Evolutionary conservation across 768 basidiomycete genomes (phyloP).

Genomic region (Melanogaster broomeanus): DNA sequence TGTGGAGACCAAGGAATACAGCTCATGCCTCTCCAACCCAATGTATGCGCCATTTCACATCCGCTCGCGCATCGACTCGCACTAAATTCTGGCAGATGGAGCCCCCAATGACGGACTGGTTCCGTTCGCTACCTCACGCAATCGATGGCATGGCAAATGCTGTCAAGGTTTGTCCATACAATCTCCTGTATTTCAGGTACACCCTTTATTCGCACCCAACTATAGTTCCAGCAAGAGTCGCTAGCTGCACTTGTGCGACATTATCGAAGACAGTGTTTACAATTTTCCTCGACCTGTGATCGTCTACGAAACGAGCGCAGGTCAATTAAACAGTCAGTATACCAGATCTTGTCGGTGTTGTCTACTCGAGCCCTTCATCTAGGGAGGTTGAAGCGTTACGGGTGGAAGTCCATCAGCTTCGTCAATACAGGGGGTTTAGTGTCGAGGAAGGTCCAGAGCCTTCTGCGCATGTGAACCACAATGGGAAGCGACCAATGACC

Average conservation of each 20-base stretch:
- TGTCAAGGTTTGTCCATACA: conserved; percentile 50
- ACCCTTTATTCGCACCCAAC: background rate
- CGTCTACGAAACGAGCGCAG: conserved; percentile 40
- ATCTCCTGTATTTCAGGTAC: background rate
- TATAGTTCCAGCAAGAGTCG: conserved; percentile 78
- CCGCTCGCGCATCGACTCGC: background rate
- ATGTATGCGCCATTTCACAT: conserved; percentile 45
- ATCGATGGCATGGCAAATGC: conserved; percentile 68
- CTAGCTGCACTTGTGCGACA: conserved; percentile 68
- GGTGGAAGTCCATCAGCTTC: conserved; percentile 51
- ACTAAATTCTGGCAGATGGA: conserved; percentile 58
- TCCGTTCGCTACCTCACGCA: conserved; percentile 58
- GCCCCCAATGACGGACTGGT: conserved; percentile 82
- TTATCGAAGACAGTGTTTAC: conserved; percentile 58
- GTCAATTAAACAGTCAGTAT: conserved; percentile 53
- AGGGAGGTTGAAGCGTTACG: conserved; percentile 54
- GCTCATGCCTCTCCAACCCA: conserved; percentile 68
- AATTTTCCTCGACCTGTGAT: conserved; percentile 38
- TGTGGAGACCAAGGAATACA: conserved; percentile 68
- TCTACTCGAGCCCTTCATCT: conserved; percentile 6
- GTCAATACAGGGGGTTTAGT: conserved; percentile 31
- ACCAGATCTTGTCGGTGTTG: background rate
- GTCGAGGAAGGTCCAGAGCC: conserved; percentile 30
- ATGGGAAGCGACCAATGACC: conserved; percentile 66
- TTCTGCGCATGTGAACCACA: conserved; percentile 47